Evolutionary conservation across 768 basidiomycete species (phyloP), one percentile per base, ranked within the genome.

Genomic region (Coprinopsis sp.): DNA sequence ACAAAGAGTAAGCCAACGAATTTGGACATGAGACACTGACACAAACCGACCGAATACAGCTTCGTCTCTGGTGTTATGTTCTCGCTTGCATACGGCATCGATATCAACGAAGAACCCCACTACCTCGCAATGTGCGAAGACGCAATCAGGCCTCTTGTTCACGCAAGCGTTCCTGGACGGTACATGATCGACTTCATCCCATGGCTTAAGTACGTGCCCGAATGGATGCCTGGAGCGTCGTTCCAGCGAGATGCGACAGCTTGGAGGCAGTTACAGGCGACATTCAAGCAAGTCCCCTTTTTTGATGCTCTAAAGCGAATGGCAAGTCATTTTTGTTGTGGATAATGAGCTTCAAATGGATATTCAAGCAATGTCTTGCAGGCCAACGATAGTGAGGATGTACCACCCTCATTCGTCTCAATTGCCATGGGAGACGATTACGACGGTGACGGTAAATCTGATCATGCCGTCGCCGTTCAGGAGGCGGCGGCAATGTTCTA

Each of bases 201-300:
- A 1, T 18, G 55, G 14, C 51, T 68, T 22, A 62, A 61, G 54
- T 56, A 73, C 49, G 49, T 81, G 3, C 81, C 81, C 0, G 49
- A 56, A 30, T 82, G 78, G 79, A 58, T 76, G 24, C 81, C 81
- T 3, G 81, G 80, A 7, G 72, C 76, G 0, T 65, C 65, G 1
- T 83, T 81, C 68, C 69, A 74, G 56, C 64, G 64, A 12, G 69
- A 76, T 37, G 78, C 78, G 0, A 55, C 29, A 3, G 48, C 50
- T 2, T 81, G 78, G 79, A 60, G 59, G 12, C 57, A 55, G 36
- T 52, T 59, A 7, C 58, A 64, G 11, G 37, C 58, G 12, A 55
- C 61, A 10, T 67, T 70, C 61, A 50, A 62, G 25, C 59, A 66
- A 10, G 53, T 58, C 14, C 72, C 72, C 0, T 73, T 58, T 31